These are phyloP conservation scores for Tetramitus jugosus DNA, from an alignment of 208 protist species.

Conservation along the genomic window DNA sequence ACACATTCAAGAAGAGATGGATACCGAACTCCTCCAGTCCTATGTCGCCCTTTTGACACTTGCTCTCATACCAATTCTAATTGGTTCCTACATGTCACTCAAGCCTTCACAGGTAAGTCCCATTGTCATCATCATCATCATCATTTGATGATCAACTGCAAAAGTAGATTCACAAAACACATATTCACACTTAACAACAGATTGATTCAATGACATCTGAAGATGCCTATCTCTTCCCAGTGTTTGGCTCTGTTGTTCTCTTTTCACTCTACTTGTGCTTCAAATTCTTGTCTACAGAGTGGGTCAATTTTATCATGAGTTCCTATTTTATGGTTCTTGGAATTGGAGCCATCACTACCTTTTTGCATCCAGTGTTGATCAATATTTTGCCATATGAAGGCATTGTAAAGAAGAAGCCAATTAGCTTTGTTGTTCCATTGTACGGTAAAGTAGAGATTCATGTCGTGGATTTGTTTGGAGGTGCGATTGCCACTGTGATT, in stretches of 20 bases:
- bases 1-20: background rate
- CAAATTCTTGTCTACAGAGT: constrained; percentile 22
- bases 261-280: constrained; percentile 18
- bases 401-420: background rate
- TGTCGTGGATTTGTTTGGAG: constrained; percentile 10
- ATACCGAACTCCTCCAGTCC: background rate
- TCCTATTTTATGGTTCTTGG: constrained; percentile 17
- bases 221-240: constrained; percentile 20
- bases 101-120: background rate
- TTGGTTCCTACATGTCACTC: background rate
- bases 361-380: background rate
- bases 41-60: background rate
- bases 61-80: constrained; percentile 3
- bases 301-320: constrained; percentile 21
- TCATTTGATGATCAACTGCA: background rate
- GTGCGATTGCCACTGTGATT: background rate
- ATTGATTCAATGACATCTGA: background rate
- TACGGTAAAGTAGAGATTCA: background rate
- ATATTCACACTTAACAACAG: background rate
- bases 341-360: background rate
- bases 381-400: background rate
- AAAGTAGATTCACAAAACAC: background rate
- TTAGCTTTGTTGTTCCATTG: background rate
- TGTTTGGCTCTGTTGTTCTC: constrained; percentile 7
- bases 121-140: too few relatives aligned